Evolutionary conservation across 1,284 basidiomycete genomes (phyloP).

Genomic region (Phellinidium pouzarii): DNA sequence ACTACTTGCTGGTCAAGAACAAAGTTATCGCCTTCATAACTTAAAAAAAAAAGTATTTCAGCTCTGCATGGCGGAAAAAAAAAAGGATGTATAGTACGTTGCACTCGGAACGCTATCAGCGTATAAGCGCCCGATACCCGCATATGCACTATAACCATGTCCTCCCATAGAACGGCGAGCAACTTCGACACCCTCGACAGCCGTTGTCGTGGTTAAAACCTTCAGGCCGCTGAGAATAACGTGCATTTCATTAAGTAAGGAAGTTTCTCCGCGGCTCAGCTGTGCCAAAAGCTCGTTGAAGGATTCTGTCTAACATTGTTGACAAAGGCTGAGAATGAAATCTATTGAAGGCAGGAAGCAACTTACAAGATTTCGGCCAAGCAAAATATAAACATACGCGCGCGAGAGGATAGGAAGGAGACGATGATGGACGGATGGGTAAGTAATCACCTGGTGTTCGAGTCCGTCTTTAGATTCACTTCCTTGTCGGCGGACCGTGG

Average conservation of each 20-base stretch:
- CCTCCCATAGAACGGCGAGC: constrained; percentile 71
- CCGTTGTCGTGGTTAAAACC: constrained; percentile 46
- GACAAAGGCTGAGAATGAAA: too few relatives aligned
- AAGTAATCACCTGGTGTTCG: constrained; percentile 61
- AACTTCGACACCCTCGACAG: constrained; percentile 57
- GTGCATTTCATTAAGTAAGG: constrained; percentile 64
- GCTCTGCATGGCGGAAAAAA: neutral
- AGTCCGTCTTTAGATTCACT: constrained; percentile 42
- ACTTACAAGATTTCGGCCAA: constrained; percentile 57
- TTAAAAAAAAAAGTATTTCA: constrained; percentile 28
- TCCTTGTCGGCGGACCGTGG: constrained; percentile 68
- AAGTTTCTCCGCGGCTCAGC: constrained; percentile 51
- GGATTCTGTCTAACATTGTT: constrained; percentile 33
- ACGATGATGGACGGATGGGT: constrained; percentile 65
- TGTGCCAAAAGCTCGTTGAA: constrained; percentile 45
- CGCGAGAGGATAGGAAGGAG: constrained; percentile 64
- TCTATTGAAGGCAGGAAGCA: neutral
- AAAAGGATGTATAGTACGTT: constrained; percentile 38
- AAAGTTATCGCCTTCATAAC: constrained; percentile 74
- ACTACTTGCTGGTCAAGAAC: constrained; percentile 70
- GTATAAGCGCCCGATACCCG: constrained; percentile 60
- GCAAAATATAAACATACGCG: constrained; percentile 64
- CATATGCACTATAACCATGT: constrained; percentile 68
- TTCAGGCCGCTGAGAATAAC: constrained; percentile 69
- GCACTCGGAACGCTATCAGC: constrained; percentile 58